These are phyloP conservation scores for Cryphonectria nitschkei DNA, from an alignment of 2,329 filamentous ascomycete species.

Conservation along the genomic window DNA sequence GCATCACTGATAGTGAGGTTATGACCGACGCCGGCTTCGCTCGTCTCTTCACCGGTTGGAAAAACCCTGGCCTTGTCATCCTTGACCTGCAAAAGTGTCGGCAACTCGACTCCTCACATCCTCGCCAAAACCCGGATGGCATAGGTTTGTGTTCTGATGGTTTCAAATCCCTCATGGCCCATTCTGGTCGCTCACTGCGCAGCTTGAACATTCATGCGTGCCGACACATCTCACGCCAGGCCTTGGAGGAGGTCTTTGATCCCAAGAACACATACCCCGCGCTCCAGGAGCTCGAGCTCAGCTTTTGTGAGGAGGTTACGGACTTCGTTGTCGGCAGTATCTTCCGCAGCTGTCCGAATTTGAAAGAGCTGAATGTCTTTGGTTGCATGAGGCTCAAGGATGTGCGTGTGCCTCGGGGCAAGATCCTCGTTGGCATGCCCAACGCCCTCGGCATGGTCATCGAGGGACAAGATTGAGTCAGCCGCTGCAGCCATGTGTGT, in stretches of 20 bases:
- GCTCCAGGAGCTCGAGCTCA: constrained; percentile 74
- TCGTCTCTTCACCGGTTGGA: constrained; percentile 75
- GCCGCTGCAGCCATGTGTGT: not conserved
- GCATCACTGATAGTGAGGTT: constrained; percentile 75
- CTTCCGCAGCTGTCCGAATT: constrained; percentile 65
- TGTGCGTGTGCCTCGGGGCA: constrained; percentile 57
- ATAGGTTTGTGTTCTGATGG: constrained; percentile 76
- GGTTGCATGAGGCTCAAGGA: constrained; percentile 66
- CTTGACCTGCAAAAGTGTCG: constrained; percentile 80
- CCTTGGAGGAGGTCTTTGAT: constrained; percentile 76
- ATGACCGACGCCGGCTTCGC: constrained; percentile 77
- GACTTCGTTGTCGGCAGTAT: constrained; percentile 67
- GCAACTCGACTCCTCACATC: constrained; percentile 71
- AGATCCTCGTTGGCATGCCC: constrained; percentile 61
- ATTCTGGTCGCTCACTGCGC: constrained; percentile 71
- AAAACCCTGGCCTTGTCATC: constrained; percentile 70
- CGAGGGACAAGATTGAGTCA: constrained; percentile 47
- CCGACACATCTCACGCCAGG: constrained; percentile 73
- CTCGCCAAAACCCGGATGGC: constrained; percentile 65
- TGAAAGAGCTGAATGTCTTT: constrained; percentile 65
- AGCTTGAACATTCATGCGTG: constrained; percentile 81
- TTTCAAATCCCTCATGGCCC: constrained; percentile 80
- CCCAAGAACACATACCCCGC: constrained; percentile 64
- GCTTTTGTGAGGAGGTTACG: constrained; percentile 72
- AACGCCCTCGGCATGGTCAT: constrained; percentile 65